These are phyloP conservation scores for Cladobotryum protrusum DNA, from an alignment of 2,329 filamentous ascomycete species.

Conservation along the genomic window DNA sequence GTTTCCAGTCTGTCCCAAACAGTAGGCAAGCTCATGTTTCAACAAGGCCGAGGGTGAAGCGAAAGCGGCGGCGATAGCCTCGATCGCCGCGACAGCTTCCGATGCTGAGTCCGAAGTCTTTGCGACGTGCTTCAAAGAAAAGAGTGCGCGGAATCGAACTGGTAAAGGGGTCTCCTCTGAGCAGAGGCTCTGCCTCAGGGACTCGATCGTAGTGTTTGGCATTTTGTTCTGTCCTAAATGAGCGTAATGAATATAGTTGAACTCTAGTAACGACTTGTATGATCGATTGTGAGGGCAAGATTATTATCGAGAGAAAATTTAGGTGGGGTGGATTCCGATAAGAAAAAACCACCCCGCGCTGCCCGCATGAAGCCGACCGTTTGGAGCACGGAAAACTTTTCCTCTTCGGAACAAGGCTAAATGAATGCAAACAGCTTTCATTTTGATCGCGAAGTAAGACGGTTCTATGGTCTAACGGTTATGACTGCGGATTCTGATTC, in stretches of 20 bases:
- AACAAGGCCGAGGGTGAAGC: slow-evolving; percentile 78
- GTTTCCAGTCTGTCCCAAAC: slow-evolving; percentile 84
- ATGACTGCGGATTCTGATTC: slow-evolving; percentile 34
- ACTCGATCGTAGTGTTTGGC: slow-evolving; percentile 44
- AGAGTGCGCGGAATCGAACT: slow-evolving; percentile 89
- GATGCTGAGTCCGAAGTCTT: slow-evolving; percentile 56
- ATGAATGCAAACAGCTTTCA: too few relatives aligned
- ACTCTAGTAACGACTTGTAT: neutral
- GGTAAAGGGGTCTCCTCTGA: slow-evolving; percentile 78
- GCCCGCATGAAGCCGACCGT: neutral
- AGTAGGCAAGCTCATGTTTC: slow-evolving; percentile 97
- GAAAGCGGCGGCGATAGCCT: slow-evolving; percentile 85
- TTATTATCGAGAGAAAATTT: slow-evolving; percentile 27
- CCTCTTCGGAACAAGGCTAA: too few relatives aligned
- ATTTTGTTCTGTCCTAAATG: slow-evolving; percentile 11
- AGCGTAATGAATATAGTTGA: neutral
- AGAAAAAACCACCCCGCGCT: slow-evolving; percentile 12
- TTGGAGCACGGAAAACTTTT: neutral
- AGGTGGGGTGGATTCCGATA: slow-evolving; percentile 24
- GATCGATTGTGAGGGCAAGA: neutral
- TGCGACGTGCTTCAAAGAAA: slow-evolving; percentile 93
- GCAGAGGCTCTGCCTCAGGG: slow-evolving; percentile 68
- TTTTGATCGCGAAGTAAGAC: neutral
- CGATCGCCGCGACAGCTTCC: slow-evolving; percentile 47
- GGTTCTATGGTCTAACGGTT: slow-evolving; percentile 33